Evolutionary conservation across 2,329 filamentous ascomycete species (phyloP).

Genomic region (Alternaria sp.): DNA sequence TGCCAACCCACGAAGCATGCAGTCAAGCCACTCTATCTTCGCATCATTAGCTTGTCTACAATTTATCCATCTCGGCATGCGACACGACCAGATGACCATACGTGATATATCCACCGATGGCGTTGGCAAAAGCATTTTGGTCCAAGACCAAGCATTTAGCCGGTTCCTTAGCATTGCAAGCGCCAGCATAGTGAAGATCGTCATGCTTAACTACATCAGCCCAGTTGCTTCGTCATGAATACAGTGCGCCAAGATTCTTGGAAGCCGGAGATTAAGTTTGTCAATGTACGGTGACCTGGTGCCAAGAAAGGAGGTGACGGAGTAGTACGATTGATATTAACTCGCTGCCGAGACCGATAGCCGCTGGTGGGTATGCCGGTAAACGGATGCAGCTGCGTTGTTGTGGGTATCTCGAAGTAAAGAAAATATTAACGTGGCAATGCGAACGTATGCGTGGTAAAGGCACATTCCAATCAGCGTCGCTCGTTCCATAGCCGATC

Average conservation of each 20-base stretch:
- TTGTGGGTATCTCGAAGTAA: conserved; percentile 2
- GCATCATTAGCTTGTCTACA: conserved; percentile 20
- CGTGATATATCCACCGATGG: conserved; percentile 9
- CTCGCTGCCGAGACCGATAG: neutral
- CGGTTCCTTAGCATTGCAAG: conserved; percentile 27
- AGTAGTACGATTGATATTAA: conserved; percentile 8
- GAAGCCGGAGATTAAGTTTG: conserved; percentile 1
- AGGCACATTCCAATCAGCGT: conserved; percentile 11
- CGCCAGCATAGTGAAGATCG: conserved; percentile 5
- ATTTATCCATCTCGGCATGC: conserved; percentile 20
- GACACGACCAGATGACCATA: conserved; percentile 16
- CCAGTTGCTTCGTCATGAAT: conserved; percentile 12
- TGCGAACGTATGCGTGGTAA: neutral
- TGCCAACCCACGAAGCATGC: conserved; percentile 20
- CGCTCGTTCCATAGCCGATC: conserved; percentile 79
- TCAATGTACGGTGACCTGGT: conserved; percentile 2
- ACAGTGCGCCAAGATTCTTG: conserved; percentile 15
- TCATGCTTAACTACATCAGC: conserved; percentile 1
- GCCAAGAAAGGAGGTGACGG: conserved; percentile 5
- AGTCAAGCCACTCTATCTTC: conserved; percentile 22
- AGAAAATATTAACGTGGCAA: neutral
- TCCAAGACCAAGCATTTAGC: conserved; percentile 38
- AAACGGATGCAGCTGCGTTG: neutral
- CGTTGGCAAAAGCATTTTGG: conserved; percentile 29
- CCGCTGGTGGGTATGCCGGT: neutral